Conservation (phyloP, 2,329 filamentous ascomycete species). For the Chrysoporthe puriensis region DNA sequence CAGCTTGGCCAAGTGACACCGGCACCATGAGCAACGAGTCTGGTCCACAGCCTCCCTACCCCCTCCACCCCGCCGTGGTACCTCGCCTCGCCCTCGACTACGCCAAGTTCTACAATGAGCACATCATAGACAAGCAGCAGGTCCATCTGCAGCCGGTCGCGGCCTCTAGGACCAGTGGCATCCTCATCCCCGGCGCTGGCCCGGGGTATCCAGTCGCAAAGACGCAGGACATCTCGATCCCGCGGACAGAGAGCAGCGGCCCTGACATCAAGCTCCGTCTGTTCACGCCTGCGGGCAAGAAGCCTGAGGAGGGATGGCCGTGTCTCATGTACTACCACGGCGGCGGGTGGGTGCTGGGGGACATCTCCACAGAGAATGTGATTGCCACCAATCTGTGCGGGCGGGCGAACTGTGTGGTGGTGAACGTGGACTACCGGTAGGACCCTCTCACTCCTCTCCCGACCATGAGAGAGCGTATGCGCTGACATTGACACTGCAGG, state of each 20-base stretch:
- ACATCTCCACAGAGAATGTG: constrained; percentile 60
- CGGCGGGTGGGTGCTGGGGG: constrained; percentile 62
- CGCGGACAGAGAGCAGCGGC: constrained; percentile 49
- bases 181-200: constrained; percentile 56
- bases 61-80: constrained; percentile 51
- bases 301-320: constrained; percentile 55
- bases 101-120: constrained; percentile 55
- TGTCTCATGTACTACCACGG: constrained; percentile 61
- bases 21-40: constrained; percentile 16
- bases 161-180: constrained; percentile 53
- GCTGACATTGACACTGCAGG: constrained; percentile 35
- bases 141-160: constrained; percentile 58
- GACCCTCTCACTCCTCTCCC: constrained; percentile 12
- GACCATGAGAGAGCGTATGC: neutral
- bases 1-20: neutral
- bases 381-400: constrained; percentile 59
- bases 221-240: constrained; percentile 47
- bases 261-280: constrained; percentile 51
- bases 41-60: constrained; percentile 40
- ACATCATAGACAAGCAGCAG: constrained; percentile 54
- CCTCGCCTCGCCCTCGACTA: constrained; percentile 54
- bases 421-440: constrained; percentile 60
- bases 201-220: constrained; percentile 52
- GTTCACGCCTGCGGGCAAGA: constrained; percentile 53
- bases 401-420: constrained; percentile 53